These are phyloP conservation scores for Picocystis sp. DNA, from an alignment of 163 green algal genomes.

Conservation along the genomic window DNA sequence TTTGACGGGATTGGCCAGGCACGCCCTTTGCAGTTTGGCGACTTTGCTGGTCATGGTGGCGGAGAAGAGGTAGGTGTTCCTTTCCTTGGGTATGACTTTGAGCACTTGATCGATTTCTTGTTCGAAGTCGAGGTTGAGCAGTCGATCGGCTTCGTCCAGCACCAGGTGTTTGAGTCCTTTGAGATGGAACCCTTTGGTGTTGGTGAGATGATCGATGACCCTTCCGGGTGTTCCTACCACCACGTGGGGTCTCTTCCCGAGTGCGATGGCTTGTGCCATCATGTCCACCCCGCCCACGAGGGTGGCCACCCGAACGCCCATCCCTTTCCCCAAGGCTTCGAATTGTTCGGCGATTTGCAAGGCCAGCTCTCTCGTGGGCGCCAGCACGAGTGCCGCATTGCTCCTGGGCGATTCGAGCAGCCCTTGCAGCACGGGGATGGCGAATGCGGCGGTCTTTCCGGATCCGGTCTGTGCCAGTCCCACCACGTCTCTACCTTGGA, in stretches of 20 bases:
- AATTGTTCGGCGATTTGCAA: constrained; percentile 97
- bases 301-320: constrained; percentile 39
- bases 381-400: constrained; percentile 1
- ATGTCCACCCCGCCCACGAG: constrained; percentile 97
- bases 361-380: constrained; percentile 54
- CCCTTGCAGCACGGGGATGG: constrained; percentile 77
- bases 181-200: constrained; percentile 87
- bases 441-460: constrained; percentile 95
- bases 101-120: constrained; percentile 97
- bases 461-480: constrained; percentile 91
- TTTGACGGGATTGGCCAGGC: constrained; percentile 76
- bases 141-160: constrained; percentile 93
- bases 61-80: constrained; percentile 88
- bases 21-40: constrained; percentile 89
- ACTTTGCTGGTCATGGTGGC: constrained; percentile 98
- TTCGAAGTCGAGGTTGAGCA: constrained; percentile 99
- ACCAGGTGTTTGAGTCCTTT: constrained; percentile 78
- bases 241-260: constrained; percentile 82
- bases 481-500: constrained; percentile 89
- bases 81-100: constrained; percentile 61
- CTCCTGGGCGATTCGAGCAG: neutral
- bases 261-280: constrained; percentile 79
- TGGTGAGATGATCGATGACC: constrained; percentile 92
- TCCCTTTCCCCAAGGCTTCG: constrained; percentile 73
- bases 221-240: constrained; percentile 89